Evolutionary conservation across 1,284 basidiomycete genomes (phyloP), one percentile per base, ranked within the genome.

Genomic region (Trichosporon coremiiforme): DNA sequence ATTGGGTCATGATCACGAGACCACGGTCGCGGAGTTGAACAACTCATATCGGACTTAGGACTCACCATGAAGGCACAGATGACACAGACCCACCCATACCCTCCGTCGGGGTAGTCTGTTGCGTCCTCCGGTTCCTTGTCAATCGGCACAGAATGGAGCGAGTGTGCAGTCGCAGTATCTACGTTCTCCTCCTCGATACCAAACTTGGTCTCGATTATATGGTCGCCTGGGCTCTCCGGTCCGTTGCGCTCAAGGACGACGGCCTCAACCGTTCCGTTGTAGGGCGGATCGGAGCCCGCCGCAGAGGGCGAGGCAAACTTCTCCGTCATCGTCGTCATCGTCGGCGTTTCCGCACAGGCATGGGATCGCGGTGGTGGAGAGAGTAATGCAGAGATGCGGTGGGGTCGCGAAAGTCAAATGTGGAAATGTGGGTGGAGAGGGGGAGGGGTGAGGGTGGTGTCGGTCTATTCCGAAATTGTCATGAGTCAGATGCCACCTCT

Each of bases 11-110:
- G 33, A 15, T 45, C 41, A 45, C 41, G 41, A 45, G 41, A 8
- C 15, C 41, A 45, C 8, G 41, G 38, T 35, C 38, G 41, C 41
- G 41, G 41, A 45, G 41, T n/a, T 17, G 41, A 25, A 25, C 31
- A 25, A n/a, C n/a, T 35, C 15, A 9, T 35, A 45, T 15, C 41
- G 29, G 13, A 5, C 1, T 53, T 53, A 72, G 25, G 25, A 69
- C 71, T 13, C 41, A 72, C 71, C 36, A 73, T 25, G 45, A 73
- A 73, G 0, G 69, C 71, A 36, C 69, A 73, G 25, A 64, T n/a
- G 4, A 80, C 79, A 25, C 83, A 77, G 60, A 85, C 78, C 84
- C 84, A 85, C 8, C 84, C 84, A 70, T 84, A 85, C 15, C 84
- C 84, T 12, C 84, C 84, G 70, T 85, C 83, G 13, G 80, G 83